These are phyloP conservation scores for Amphichorda felina DNA, from an alignment of 2,329 filamentous ascomycete genomes.

Conservation along the genomic window DNA sequence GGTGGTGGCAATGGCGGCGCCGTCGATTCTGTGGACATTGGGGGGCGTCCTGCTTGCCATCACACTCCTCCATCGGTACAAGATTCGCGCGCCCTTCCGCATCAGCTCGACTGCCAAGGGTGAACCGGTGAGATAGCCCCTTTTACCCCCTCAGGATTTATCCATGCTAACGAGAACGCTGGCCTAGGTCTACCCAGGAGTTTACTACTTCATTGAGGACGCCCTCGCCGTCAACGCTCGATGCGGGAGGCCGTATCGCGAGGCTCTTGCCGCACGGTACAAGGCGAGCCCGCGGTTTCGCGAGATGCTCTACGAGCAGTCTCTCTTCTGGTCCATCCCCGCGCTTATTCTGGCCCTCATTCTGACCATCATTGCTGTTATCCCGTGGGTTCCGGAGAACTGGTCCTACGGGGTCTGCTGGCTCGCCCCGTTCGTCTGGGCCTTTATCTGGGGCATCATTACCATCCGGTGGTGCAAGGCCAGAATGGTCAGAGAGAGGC, in stretches of 20 bases:
- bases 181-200: conserved; percentile 43
- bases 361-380: conserved; percentile 23
- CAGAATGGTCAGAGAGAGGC: conserved; percentile 21
- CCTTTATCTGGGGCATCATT: conserved; percentile 19
- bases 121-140: conserved; percentile 14
- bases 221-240: conserved; percentile 55
- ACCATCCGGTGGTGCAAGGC: conserved; percentile 22
- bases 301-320: conserved; percentile 25
- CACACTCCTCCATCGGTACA: conserved; percentile 19
- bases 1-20: conserved; percentile 37
- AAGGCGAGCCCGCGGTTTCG: conserved; percentile 27
- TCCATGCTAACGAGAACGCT: background rate
- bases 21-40: conserved; percentile 35
- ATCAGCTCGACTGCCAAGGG: conserved; percentile 54
- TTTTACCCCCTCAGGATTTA: too few relatives aligned
- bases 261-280: conserved; percentile 27
- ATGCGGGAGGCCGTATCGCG: conserved; percentile 31
- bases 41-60: conserved; percentile 28
- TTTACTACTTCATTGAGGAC: conserved; percentile 57
- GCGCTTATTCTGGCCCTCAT: conserved; percentile 21
- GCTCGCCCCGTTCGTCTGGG: conserved; percentile 26
- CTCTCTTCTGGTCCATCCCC: conserved; percentile 27
- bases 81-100: conserved; percentile 41
- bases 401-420: conserved; percentile 24
- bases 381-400: conserved; percentile 19